phyloP scores from a whole-genome alignment of 2,329 filamentous ascomycete genomes.

The Pseudocercospora fuligena region DNA sequence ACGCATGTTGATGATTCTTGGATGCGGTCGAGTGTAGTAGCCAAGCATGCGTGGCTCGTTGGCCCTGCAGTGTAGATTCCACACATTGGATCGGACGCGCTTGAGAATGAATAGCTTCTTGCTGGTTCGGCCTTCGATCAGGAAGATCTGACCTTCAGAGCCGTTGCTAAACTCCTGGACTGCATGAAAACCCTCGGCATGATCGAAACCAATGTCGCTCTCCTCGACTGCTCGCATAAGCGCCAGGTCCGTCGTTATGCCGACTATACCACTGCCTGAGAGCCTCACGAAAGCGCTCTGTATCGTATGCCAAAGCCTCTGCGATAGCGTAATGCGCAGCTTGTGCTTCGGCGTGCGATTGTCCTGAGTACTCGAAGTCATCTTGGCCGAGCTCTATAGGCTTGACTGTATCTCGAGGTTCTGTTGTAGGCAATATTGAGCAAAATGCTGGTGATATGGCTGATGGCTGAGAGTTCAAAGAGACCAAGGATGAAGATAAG shows the following conservation, averaged over 20 bases:
- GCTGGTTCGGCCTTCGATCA: background rate
- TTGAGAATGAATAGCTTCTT: conserved; percentile 3
- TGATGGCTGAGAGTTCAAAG: background rate
- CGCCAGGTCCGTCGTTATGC: background rate
- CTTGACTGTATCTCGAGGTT: background rate
- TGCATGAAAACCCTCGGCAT: background rate
- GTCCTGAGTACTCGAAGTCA: background rate
- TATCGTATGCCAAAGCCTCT: background rate
- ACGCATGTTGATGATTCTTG: conserved; percentile 7
- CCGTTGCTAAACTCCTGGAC: background rate
- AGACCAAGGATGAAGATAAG: background rate
- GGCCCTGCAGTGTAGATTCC: background rate
- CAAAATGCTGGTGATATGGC: background rate
- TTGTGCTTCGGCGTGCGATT: background rate
- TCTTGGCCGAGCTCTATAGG: background rate
- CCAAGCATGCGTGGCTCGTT: conserved; percentile 7
- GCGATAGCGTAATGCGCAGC: background rate
- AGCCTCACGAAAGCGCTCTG: background rate
- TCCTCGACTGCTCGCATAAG: background rate
- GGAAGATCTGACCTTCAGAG: conserved; percentile 4
- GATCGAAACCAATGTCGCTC: background rate
- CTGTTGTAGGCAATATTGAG: background rate
- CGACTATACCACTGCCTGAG: background rate
- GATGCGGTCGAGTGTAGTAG: background rate
- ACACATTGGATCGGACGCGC: conserved; percentile 8